These are phyloP conservation scores for Penicillium sp. DNA, from an alignment of 2,329 filamentous ascomycete genomes.

Conservation along the genomic window DNA sequence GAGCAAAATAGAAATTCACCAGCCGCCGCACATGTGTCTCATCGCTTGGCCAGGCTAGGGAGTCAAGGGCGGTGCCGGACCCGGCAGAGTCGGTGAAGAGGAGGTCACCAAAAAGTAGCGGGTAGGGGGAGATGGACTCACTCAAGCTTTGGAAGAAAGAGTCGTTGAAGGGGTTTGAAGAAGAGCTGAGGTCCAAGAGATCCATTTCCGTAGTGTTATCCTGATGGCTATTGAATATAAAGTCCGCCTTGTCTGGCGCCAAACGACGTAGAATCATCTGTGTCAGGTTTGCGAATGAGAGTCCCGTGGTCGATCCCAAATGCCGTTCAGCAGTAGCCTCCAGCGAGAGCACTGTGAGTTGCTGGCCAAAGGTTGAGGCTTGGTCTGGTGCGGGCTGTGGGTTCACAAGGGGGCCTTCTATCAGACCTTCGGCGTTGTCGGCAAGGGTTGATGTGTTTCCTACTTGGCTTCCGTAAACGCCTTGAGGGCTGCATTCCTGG, in stretches of 20 bases:
- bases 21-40: slow-evolving; percentile 33
- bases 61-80: slow-evolving; percentile 6
- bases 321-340: slow-evolving; percentile 49
- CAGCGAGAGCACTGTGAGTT: slow-evolving; percentile 43
- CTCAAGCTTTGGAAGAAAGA: slow-evolving; percentile 9
- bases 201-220: slow-evolving; percentile 12
- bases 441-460: neutral
- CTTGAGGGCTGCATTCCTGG: neutral
- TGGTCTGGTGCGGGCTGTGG: neutral
- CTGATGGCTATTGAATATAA: slow-evolving; percentile 36
- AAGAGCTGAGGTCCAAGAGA: neutral
- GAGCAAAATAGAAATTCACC: slow-evolving; percentile 49
- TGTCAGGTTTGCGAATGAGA: slow-evolving; percentile 48
- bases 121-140: slow-evolving; percentile 3
- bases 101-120: slow-evolving; percentile 4
- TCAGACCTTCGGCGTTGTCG: neutral
- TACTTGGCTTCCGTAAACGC: neutral
- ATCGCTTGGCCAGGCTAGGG: slow-evolving; percentile 9
- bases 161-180: slow-evolving; percentile 18
- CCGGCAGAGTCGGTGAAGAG: neutral
- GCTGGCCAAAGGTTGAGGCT: slow-evolving; percentile 32
- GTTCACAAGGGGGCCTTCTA: neutral
- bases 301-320: slow-evolving; percentile 47
- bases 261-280: slow-evolving; percentile 46
- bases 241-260: slow-evolving; percentile 46